Percentiles rank a stretch among this genome's conserved stretches.
Evolutionary conservation across 1,284 basidiomycete genomes (phyloP).

Genomic region (Volvariella surrecta): DNA sequence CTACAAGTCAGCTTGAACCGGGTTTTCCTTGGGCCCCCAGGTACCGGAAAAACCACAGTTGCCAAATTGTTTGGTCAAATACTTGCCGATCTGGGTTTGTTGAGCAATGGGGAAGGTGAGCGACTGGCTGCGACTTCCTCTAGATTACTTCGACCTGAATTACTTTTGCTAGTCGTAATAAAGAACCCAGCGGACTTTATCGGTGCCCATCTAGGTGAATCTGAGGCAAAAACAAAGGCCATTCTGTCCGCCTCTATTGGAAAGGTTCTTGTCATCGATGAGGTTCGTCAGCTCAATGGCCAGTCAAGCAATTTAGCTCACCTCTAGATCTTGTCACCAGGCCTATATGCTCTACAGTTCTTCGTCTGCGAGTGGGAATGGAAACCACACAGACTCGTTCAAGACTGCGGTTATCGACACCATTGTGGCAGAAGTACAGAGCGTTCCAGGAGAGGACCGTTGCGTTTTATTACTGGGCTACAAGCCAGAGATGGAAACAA

Average conservation of each 20-base stretch:
- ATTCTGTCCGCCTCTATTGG: conserved; percentile 48
- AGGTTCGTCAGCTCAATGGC: conserved; percentile 33
- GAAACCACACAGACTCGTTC: conserved; percentile 32
- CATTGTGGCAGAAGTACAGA: conserved; percentile 64
- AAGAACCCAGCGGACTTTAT: conserved; percentile 63
- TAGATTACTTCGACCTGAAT: conserved; percentile 2
- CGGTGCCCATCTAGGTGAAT: conserved; percentile 43
- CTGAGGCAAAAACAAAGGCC: conserved; percentile 54
- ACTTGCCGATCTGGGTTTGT: conserved; percentile 45
- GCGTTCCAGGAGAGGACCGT: conserved; percentile 55
- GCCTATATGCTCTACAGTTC: conserved; percentile 59
- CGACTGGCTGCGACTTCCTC: neutral
- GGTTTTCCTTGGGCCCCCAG: conserved; percentile 55
- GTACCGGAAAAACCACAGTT: conserved; percentile 63
- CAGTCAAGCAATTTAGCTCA: no score
- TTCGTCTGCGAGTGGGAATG: conserved; percentile 19
- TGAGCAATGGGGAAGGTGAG: conserved; percentile 63
- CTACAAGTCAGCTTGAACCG: conserved; percentile 48
- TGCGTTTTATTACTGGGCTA: conserved; percentile 61
- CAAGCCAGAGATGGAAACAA: conserved; percentile 52
- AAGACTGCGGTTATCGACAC: conserved; percentile 66
- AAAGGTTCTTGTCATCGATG: conserved; percentile 61
- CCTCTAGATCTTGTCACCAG: no score
- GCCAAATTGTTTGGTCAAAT: conserved; percentile 56
- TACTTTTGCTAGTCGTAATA: conserved; percentile 35